phyloP scores from a whole-genome alignment of 306 rosid species.

The Trifolium subterraneum region DNA sequence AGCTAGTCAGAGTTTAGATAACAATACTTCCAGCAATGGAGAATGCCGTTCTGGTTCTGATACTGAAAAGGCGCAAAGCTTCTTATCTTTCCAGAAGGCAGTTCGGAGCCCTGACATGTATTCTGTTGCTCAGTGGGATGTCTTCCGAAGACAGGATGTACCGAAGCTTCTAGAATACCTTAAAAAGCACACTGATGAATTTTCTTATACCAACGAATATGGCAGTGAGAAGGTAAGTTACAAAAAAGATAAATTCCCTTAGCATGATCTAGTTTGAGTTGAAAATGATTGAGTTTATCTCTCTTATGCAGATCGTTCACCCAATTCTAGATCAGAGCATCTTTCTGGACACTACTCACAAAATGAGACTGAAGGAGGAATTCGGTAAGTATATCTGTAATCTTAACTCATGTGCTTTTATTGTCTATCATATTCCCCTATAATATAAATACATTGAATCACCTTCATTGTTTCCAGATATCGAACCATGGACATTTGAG shows the following conservation, averaged over 20 bases:
- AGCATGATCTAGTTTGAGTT: slow-evolving; percentile 29
- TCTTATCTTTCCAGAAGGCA: slow-evolving; percentile 37
- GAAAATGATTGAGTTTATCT: slow-evolving; percentile 34
- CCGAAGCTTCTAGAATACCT: slow-evolving; percentile 87
- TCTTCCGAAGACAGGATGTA: slow-evolving; percentile 92
- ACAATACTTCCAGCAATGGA: slow-evolving; percentile 43
- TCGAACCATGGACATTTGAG: slow-evolving; percentile 97
- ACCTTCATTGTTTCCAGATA: slow-evolving; percentile 56
- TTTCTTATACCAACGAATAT: slow-evolving; percentile 48
- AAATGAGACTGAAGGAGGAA: slow-evolving; percentile 87
- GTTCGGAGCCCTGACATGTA: slow-evolving; percentile 40
- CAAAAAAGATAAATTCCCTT: slow-evolving; percentile 34
- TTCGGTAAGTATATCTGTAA: slow-evolving; percentile 58
- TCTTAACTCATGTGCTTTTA: neutral
- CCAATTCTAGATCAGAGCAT: slow-evolving; percentile 85
- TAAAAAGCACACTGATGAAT: slow-evolving; percentile 62
- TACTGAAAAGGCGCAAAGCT: slow-evolving; percentile 38
- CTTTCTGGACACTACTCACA: slow-evolving; percentile 78
- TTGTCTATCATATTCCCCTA: slow-evolving; percentile 22
- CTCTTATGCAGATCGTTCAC: slow-evolving; percentile 75
- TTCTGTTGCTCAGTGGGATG: slow-evolving; percentile 83
- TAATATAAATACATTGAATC: slow-evolving; percentile 38
- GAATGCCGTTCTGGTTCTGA: slow-evolving; percentile 51
- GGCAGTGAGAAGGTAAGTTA: slow-evolving; percentile 59
- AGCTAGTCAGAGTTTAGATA: slow-evolving; percentile 45